A percentile compares a stretch with the other conserved stretches of the same genome.
Evolutionary conservation across 2,329 filamentous ascomycete genomes (phyloP).

Genomic region (Apiospora marii): DNA sequence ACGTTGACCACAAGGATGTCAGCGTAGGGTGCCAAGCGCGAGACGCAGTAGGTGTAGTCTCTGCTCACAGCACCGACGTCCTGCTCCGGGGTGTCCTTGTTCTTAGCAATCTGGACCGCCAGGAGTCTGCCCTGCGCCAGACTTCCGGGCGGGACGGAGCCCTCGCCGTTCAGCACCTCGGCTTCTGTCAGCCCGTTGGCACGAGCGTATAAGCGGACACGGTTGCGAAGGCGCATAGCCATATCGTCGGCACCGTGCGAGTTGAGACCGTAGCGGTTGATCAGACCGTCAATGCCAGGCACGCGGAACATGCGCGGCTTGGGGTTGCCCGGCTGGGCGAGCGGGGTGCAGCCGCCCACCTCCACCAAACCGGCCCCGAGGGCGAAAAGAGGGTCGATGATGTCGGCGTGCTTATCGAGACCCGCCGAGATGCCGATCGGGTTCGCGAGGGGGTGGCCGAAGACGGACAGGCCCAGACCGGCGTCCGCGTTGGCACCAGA

Average conservation of each 20-base stretch:
- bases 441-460: constrained; percentile 79
- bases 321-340: constrained; percentile 88
- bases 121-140: constrained; percentile 78
- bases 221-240: constrained; percentile 78
- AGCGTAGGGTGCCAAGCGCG: constrained; percentile 83
- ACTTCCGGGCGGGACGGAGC: constrained; percentile 82
- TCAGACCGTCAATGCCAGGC: constrained; percentile 82
- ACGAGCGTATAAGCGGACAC: constrained; percentile 80
- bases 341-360: constrained; percentile 87
- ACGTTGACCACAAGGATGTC: constrained; percentile 99
- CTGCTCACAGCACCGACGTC: constrained; percentile 83
- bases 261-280: constrained; percentile 97
- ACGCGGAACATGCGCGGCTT: constrained; percentile 89
- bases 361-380: constrained; percentile 89
- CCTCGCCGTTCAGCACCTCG: constrained; percentile 78
- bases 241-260: constrained; percentile 89
- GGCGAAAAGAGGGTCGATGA: constrained; percentile 84
- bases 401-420: constrained; percentile 91
- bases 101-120: constrained; percentile 95
- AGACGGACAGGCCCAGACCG: constrained; percentile 64
- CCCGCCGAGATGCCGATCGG: constrained; percentile 95
- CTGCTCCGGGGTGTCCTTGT: constrained; percentile 86
- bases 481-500: constrained; percentile 42
- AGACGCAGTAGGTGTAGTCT: constrained; percentile 89
- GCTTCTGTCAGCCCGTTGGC: constrained; percentile 74